Evolutionary conservation across 768 basidiomycete genomes (phyloP), one percentile per base, ranked within the genome.

Genomic region (Inosperma sp.): DNA sequence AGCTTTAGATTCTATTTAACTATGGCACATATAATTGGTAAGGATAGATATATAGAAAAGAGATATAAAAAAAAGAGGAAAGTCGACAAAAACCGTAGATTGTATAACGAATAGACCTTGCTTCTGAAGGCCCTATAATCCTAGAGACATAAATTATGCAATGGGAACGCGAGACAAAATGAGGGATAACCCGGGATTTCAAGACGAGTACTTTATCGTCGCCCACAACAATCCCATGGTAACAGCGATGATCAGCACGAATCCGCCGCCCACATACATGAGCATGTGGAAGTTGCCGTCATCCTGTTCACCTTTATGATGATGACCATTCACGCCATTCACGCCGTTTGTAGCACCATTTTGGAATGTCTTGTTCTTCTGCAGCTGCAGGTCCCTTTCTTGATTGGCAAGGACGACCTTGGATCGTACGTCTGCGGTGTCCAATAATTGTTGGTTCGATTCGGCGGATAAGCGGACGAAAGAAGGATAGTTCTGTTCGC

Each of bases 401-500:
- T 80, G 70, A 56, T 80, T 72, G 31, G 64, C 49, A 26, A 71
- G 60, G 29, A 78, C 67, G 23, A 87, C 72, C 3, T 65, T 65
- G 2, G 82, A 73, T 14, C 88, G 82, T 12, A 80, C 73, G 63
- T 89, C 86, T 21, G 59, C 37, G 2, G 72, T 61, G 62, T 84
- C 69, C 22, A 21, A 49, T 36, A 40, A 39, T 55, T 51, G 58
- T 40, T 23, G 56, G 34, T 40, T 59, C 45, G 51, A 60, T 48
- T 53, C 46, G 41, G 60, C 40, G 52, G 55, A 42, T 59, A 79
- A 56, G 5, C 66, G 65, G 36, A 99, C 80, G 73, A 95, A 96
- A 3, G 93, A 90, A 2, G 95, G 95, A 71, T 90, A 99, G 67
- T 94, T 77, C 58, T 84, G 87, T 68, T 97, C 95, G 51, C 74